Conservation (phyloP, 371 early-diverging fungal species). For the Entomophthora muscae region DNA sequence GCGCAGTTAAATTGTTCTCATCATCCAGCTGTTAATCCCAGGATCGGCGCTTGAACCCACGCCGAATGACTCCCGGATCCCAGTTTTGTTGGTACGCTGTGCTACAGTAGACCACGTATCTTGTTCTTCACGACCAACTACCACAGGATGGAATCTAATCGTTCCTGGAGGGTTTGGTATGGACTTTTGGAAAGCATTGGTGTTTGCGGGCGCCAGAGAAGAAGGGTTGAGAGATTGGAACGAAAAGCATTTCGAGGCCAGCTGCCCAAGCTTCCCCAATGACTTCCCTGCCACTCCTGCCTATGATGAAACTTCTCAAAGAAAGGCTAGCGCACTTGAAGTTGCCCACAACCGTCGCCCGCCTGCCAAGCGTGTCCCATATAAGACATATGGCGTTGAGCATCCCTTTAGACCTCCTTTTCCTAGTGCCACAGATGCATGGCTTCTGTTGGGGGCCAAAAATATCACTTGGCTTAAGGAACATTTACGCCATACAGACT, state of each 20-base stretch:
- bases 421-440: conserved; percentile 11
- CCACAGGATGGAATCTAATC: conserved; percentile 61
- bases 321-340: conserved; percentile 16
- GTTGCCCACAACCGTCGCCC: conserved; percentile 35
- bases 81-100: neutral
- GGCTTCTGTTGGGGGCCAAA: neutral
- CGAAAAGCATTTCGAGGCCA: conserved; percentile 34
- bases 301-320: conserved; percentile 21
- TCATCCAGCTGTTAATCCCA: neutral
- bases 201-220: conserved; percentile 75
- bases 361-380: conserved; percentile 51
- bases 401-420: conserved; percentile 44
- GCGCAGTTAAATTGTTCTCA: neutral
- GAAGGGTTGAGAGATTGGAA: conserved; percentile 29
- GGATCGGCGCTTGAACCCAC: neutral
- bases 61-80: neutral
- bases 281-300: conserved; percentile 36
- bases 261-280: conserved; percentile 32
- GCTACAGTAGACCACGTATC: neutral
- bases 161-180: conserved; percentile 67
- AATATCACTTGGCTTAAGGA: neutral
- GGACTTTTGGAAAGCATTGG: conserved; percentile 71
- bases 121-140: neutral
- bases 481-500: conserved; percentile 8
- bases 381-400: conserved; percentile 30